Base-by-base conservation (phyloP, 345 rosid genomes). In the Heritiera littoralis region DNA sequence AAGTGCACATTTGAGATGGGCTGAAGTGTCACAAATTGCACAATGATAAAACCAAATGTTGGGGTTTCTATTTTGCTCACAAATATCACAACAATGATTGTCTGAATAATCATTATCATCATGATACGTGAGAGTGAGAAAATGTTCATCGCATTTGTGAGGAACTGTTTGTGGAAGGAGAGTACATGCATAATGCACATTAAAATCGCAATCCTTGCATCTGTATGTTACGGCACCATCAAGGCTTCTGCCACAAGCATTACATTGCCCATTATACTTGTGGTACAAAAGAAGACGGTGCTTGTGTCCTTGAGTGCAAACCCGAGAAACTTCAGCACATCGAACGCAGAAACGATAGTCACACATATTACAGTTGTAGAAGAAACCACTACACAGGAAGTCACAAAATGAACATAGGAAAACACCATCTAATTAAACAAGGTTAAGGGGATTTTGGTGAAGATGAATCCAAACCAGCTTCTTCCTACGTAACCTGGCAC, bases 401-500 rank as follows among this genome's bases (percentile, higher is more conserved):
- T 9, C 6, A 72, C 82, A 83, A 52, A 13, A 8, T 2, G 0
- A 0, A 48, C 85, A 83, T 15, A 4, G 6, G 11, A 77, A 77
- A 6, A 49, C 28, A 40, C n/a, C 9, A 75, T n/a, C 5, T 54
- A n/a, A 10, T n/a, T n/a, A n/a, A 61, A 45, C 7, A 81, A 32
- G 41, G 5, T 71, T 18, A 23, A 52, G 5, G 2, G 18, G 56
- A 1, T 6, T 10, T 10, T 56, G 56, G 64, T 80, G 81, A 8
- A 10, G 10, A 43, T 77, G 81, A 1, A 7, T 5, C 9, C n/a
- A 63, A n/a, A 65, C 63, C 0, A 43, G 49, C 66, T 58, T 80
- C 59, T 51, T 74, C 14, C 20, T 48, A 17, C 79, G 79, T 51
- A 78, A 75, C 17, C 74, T n/a, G 43, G 78, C 81, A 63, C 86